These are phyloP conservation scores for Barbarea vulgaris DNA, from an alignment of 345 rosid genomes.

Conservation along the genomic window DNA sequence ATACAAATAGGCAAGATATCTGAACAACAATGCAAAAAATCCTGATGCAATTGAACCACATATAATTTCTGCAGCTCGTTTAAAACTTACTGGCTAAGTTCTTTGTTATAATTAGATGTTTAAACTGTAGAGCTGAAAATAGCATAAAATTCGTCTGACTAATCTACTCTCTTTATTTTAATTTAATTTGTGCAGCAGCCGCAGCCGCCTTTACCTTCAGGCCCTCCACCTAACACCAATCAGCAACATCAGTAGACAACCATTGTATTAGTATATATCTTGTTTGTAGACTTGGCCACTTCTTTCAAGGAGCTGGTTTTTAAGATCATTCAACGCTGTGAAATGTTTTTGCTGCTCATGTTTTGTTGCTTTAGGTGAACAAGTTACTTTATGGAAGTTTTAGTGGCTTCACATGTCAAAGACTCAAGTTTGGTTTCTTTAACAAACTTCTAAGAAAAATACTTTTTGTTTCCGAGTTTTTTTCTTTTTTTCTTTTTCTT, in stretches of 20 bases:
- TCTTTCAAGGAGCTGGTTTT: slow-evolving; percentile 12
- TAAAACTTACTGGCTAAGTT: slow-evolving; percentile 11
- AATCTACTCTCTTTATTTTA: not conserved
- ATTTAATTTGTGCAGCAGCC: slow-evolving; percentile 31
- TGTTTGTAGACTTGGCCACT: slow-evolving; percentile 23
- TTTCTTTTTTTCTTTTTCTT: not conserved
- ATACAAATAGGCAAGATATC: slow-evolving; percentile 1
- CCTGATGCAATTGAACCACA: not conserved
- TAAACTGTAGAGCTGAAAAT: not conserved
- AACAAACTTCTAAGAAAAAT: not conserved
- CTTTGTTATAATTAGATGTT: slow-evolving; percentile 1
- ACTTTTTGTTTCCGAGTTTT: not conserved
- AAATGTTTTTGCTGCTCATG: slow-evolving; percentile 15
- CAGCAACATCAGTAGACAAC: slow-evolving; percentile 40
- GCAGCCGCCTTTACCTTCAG: slow-evolving; percentile 40
- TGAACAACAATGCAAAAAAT: not conserved
- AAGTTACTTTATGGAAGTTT: slow-evolving; percentile 1
- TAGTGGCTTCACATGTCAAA: slow-evolving; percentile 19
- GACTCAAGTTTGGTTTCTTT: slow-evolving; percentile 14
- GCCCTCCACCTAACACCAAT: slow-evolving; percentile 39
- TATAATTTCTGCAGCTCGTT: not conserved
- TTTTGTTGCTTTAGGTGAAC: slow-evolving; percentile 17
- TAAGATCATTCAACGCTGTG: slow-evolving; percentile 11
- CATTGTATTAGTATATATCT: slow-evolving; percentile 24
- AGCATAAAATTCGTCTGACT: not conserved